Base-by-base conservation (phyloP, 306 rosid species). In the Benincasa hispida region DNA sequence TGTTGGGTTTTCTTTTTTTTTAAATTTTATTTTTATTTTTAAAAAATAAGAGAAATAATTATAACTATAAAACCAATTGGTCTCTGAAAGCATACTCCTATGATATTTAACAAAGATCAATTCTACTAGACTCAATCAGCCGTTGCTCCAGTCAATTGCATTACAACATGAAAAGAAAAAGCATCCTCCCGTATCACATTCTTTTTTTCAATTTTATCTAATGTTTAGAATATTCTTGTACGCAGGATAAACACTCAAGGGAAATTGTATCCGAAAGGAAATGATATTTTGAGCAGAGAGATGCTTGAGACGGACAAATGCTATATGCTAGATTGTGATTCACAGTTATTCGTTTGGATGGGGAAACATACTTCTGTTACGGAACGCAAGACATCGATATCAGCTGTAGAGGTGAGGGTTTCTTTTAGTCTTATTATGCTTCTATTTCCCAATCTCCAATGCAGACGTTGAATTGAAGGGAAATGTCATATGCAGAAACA, bases 281-380 rank as follows among this genome's bases (percentile, higher is more conserved):
- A 83, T 79, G 72, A 79, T 80, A 22, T 82, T 14, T 79, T 90
- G 48, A 83, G 74, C 76, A 91, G 83, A 82, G 89, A 87, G 75
- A 84, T 91, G 89, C 93, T 93, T 19, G 94, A 90, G 91, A 77
- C 90, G 19, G 89, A 91, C 83, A 93, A 90, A 82, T 93, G 97
- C 82, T 91, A 88, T 83, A 88, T 93, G 97, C 81, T 93, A 85
- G 98, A 93, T 84, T 89, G 92, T 57, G 87, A 87, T 84, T 74
- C 77, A 54, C 97, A 93, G 79, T 86, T 90, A 59, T 93, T 86
- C 82, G 88, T 93, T 72, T 93, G 98, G 98, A 89, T 93, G 90
- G 97, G 98, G 83, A 91, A 85, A 77, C 96, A 88, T 45, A 88
- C 96, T 74, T 81, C 75, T 17, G 78, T 93, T 80, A 85, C 97